Base-by-base conservation (phyloP, 805 yeast genomes). In the Metschnikowia continentalis region DNA sequence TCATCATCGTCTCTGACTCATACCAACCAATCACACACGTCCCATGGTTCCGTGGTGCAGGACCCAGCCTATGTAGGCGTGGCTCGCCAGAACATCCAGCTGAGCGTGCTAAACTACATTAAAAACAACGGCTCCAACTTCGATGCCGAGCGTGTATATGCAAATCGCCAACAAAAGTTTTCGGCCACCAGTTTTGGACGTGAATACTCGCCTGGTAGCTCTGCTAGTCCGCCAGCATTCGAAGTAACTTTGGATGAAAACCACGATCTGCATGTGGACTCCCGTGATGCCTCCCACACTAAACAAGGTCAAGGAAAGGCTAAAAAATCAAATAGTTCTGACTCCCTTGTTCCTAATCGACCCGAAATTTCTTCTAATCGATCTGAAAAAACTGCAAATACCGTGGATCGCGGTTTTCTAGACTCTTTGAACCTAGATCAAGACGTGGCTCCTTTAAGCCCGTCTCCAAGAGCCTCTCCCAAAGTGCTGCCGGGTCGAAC, bases 41-140 rank as follows among this genome's bases (percentile, higher is more conserved):
- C 63, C 19, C 58, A 58, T 26, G 60, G 62, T 19, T 55, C 54
- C 26, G 61, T 57, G 51, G 63, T 65, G 39, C 59, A 52, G 42
- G 50, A 55, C 49, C 56, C 61, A 35, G 44, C 62, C 51, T 44
- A 58, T 55, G 41, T 58, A 35, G 57, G 62, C 35, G 52, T 61
- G 23, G 69, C 66, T 17, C 63, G 64, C 33, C 64, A 62, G 42
- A 65, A 57, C 39, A 58, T 70, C 40, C 68, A 65, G 50, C 64
- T 68, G 50, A 58, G 61, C 32, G 77, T 74, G 30, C 60, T 74
- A 30, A 68, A 56, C 54, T 71, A 70, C 49, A 69, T 73, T 40
- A 63, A 63, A 30, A 57, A 57, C 46, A 62, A 62, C 50, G 52
- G 54, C 32, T 53, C 61, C 32, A 57, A 57, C 32, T 66, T 68